Evolutionary conservation across 2,329 filamentous ascomycete species (phyloP), one percentile per base, ranked within the genome.

Genomic region (Talaromyces sp.): DNA sequence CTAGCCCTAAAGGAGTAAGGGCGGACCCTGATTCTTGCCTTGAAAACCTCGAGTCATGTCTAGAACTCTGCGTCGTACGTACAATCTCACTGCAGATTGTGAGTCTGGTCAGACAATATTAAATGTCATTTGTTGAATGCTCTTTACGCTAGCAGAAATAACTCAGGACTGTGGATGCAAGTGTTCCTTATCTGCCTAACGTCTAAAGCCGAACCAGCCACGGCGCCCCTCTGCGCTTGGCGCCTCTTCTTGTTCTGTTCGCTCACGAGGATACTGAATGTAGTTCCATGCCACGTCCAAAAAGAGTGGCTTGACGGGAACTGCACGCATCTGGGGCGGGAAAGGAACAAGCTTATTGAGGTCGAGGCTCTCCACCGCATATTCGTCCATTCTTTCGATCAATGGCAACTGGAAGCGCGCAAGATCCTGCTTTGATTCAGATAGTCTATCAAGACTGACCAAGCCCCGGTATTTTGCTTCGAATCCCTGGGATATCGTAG

Each of bases 231-330:
- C 81, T 69, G 83, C 80, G 70, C 43, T 49, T 45, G 47, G 31
- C 24, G 52, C 69, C 13, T 75, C 69, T 4, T 71, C 67, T 33
- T 75, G 74, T 16, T 68, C 71, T 66, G 73, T 72, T 35, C 72
- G 70, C 67, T 87, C 87, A 39, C 88, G 88, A 0, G 93, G 93
- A 74, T 99, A 99, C 58, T 92, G 88, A 68, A 99, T 93, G 75
- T 97, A 98, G 76, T 98, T 98, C 91, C 92, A 99, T 10, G 95
- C 95, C 8, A 97, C 90, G 74, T 99, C 95, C 66, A 98, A 87
- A 83, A 98, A 98, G 39, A 98, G 84, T 33, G 95, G 95, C 82
- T 99, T 99, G 61, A 97, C 90, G 0, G 95, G 93, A 45, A 98
- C 87, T 1, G 90, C 85, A 67, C 91, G 87, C 69, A 97, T 81